Conservation (phyloP, 768 basidiomycete genomes). For the Suillus plorans region DNA sequence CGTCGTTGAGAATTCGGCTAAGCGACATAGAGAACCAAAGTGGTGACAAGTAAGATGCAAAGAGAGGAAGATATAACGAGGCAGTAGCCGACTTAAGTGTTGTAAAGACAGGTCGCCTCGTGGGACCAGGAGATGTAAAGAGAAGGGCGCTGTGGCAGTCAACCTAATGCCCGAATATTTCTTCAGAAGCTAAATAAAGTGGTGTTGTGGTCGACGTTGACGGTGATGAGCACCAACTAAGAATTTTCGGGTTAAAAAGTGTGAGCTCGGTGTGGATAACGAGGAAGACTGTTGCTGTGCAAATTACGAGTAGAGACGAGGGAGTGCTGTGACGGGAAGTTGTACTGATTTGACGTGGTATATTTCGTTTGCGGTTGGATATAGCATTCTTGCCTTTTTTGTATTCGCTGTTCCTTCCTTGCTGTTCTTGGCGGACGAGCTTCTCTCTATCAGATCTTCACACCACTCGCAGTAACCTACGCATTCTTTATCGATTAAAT, state of each 20-base stretch:
- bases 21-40: constrained; percentile 58
- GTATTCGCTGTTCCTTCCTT: constrained; percentile 22
- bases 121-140: constrained; percentile 30
- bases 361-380: constrained; percentile 35
- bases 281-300: constrained; percentile 19
- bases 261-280: constrained; percentile 7
- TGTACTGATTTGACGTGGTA: constrained; percentile 25
- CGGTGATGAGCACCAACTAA: not conserved
- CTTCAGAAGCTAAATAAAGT: constrained; percentile 1
- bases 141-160: constrained; percentile 4
- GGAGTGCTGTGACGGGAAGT: constrained; percentile 33
- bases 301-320: constrained; percentile 18
- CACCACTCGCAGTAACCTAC: not conserved
- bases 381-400: constrained; percentile 31
- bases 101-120: constrained; percentile 28
- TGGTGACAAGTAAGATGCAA: constrained; percentile 4
- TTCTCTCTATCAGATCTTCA: not conserved
- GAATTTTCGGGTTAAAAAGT: not conserved
- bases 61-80: constrained; percentile 11
- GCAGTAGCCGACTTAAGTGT: constrained; percentile 14
- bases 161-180: constrained; percentile 4
- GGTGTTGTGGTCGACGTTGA: not conserved
- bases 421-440: constrained; percentile 28
- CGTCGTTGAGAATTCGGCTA: constrained; percentile 78
- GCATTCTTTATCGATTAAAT: not conserved